Base-by-base conservation (phyloP, 805 yeast species). In the Spathaspora hagerdaliae region DNA sequence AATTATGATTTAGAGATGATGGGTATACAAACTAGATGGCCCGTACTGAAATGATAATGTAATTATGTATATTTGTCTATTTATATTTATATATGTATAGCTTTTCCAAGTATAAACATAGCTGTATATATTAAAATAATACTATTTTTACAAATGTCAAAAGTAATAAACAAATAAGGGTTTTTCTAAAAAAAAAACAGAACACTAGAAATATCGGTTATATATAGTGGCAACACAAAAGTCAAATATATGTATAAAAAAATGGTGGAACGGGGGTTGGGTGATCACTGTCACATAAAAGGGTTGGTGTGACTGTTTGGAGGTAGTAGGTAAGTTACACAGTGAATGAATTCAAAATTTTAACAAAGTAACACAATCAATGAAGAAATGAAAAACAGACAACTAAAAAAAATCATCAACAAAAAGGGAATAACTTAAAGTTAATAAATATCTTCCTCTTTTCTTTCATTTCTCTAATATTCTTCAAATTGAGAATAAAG, bases 401-500 rank as follows among this genome's bases (percentile, higher is more conserved):
- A 29, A 29, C 9, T 11, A 29, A 29, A 29, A n/a, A 9, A 29
- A 11, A 29, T 29, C 32, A 29, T 9, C 32, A 29, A 29, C 32
- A 29, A 29, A 29, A 29, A 5, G 12, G 12, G 32, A 29, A 29
- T 9, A 11, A n/a, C 6, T 29, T 29, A 3, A 29, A 29, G 13
- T 36, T 29, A 13, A 19, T 19, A 19, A n/a, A 19, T 19, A 19
- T 19, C 32, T 29, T 29, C 32, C 32, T 29, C 12, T 29, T 11
- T 7, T 37, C 15, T 11, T 37, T 37, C n/a, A 11, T 39, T 7
- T 27, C 6, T 24, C 47, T 58, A 71, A 56, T 60, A 66, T 48
- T 71, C 75, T 58, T 71, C 76, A 53, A 71, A 69, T 58, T 73
- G 77, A 33, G 82, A 77, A 60, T 79, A 79, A 45, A 78, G 67